These are phyloP conservation scores for Fusarium sterilihyphosum DNA, from an alignment of 2,329 filamentous ascomycete species.

Conservation along the genomic window DNA sequence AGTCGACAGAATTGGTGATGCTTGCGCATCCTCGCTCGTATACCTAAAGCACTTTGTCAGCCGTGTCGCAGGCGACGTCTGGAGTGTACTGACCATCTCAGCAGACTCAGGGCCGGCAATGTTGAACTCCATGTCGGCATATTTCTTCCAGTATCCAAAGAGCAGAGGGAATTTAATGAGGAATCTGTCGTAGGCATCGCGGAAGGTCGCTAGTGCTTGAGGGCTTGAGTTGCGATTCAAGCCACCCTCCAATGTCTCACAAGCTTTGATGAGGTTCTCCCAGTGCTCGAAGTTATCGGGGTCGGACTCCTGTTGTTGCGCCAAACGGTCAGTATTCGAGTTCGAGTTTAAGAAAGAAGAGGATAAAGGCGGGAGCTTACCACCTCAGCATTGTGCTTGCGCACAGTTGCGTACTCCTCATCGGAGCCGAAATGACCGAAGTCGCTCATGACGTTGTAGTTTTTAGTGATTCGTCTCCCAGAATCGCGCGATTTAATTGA, in stretches of 20 bases:
- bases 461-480: background rate
- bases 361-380: constrained; percentile 57
- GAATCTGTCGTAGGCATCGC: constrained; percentile 90
- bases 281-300: constrained; percentile 93
- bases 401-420: constrained; percentile 84
- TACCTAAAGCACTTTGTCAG: constrained; percentile 64
- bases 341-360: background rate
- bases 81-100: constrained; percentile 78
- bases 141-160: constrained; percentile 99
- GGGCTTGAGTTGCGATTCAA: constrained; percentile 97
- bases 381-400: constrained; percentile 79
- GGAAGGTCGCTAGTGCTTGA: constrained; percentile 86
- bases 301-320: constrained; percentile 65
- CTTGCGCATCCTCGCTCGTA: constrained; percentile 96
- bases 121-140: constrained; percentile 96
- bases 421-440: constrained; percentile 77
- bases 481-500: constrained; percentile 28
- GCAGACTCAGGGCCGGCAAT: constrained; percentile 97
- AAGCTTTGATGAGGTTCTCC: constrained; percentile 89
- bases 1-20: constrained; percentile 91
- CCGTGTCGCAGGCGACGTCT: background rate
- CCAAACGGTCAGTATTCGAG: constrained; percentile 35
- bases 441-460: constrained; percentile 69
- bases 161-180: constrained; percentile 93
- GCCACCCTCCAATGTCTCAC: constrained; percentile 88